phyloP scores from a whole-genome alignment of 192 early-diverging fungal species.

The Geranomyces variabilis region DNA sequence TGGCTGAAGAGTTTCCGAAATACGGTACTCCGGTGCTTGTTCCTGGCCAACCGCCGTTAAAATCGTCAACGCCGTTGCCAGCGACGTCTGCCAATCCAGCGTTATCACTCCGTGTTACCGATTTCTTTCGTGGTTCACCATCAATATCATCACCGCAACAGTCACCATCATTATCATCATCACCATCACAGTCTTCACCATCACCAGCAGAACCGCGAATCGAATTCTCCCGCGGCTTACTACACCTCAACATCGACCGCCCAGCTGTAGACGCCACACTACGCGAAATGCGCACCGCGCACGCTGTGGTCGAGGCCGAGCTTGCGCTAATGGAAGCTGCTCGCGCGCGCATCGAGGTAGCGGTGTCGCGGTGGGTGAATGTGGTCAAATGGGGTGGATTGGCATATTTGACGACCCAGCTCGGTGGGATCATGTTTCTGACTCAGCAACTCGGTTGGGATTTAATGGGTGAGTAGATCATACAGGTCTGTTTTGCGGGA shows the following conservation, averaged over 20 bases:
- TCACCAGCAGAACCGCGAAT: background rate
- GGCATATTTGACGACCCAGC: slow-evolving; percentile 15
- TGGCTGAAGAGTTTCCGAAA: slow-evolving; percentile 20
- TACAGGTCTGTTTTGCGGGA: background rate
- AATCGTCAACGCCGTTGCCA: background rate
- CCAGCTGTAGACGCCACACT: background rate
- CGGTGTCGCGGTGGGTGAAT: background rate
- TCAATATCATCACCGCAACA: too few species aligned
- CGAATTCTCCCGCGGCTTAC: slow-evolving; percentile 12
- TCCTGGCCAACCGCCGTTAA: background rate
- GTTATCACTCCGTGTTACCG: background rate
- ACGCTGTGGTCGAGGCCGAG: background rate
- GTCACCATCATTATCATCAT: background rate
- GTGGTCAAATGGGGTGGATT: slow-evolving; percentile 20
- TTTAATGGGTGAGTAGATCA: slow-evolving; percentile 23
- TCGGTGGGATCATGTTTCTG: slow-evolving; percentile 28
- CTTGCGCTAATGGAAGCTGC: background rate
- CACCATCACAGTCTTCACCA: too few species aligned
- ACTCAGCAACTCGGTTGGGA: slow-evolving; percentile 34
- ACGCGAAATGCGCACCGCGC: background rate
- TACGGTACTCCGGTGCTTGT: background rate
- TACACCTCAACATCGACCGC: background rate
- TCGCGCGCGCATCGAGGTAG: background rate
- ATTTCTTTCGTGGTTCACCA: background rate
- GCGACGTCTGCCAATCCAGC: background rate